A percentile compares a stretch with the other conserved stretches of the same genome.
Conservation (phyloP, 148 eudicot genomes). For the Persicaria tinctoria region DNA sequence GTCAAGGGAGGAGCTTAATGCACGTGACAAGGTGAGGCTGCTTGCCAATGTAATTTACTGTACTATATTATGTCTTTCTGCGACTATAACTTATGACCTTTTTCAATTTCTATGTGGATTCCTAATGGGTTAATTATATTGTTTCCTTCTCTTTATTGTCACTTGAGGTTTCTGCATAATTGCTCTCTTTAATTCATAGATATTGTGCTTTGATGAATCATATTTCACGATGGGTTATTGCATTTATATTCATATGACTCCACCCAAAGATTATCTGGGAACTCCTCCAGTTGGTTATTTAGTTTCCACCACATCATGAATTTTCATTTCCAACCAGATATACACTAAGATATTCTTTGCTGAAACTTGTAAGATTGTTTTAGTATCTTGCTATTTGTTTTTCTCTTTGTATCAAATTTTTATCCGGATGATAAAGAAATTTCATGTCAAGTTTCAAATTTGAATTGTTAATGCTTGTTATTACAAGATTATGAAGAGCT, state of each 20-base stretch:
- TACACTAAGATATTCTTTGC: not conserved
- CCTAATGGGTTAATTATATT: not conserved
- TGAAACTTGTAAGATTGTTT: not conserved
- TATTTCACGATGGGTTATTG: not conserved
- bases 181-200: not conserved
- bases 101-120: not conserved
- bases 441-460: not conserved
- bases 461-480: conserved; percentile 29
- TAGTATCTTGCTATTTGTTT: not conserved
- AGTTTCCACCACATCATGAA: not conserved
- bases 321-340: conserved; percentile 2
- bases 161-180: not conserved
- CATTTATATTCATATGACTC: not conserved
- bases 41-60: not conserved
- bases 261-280: too few species aligned
- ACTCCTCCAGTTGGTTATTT: too few species aligned
- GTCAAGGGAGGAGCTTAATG: too few species aligned
- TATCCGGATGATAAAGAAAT: not conserved
- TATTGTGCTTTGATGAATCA: not conserved
- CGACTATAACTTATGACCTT: not conserved
- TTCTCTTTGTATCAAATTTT: not conserved
- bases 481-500: conserved; percentile 91
- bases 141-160: not conserved
- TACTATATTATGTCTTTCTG: not conserved
- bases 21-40: too few species aligned